Percentiles rank a stretch among this genome's conserved stretches.
Evolutionary conservation across 805 yeast species (phyloP).

Genomic region (Suhomyces prunicola): DNA sequence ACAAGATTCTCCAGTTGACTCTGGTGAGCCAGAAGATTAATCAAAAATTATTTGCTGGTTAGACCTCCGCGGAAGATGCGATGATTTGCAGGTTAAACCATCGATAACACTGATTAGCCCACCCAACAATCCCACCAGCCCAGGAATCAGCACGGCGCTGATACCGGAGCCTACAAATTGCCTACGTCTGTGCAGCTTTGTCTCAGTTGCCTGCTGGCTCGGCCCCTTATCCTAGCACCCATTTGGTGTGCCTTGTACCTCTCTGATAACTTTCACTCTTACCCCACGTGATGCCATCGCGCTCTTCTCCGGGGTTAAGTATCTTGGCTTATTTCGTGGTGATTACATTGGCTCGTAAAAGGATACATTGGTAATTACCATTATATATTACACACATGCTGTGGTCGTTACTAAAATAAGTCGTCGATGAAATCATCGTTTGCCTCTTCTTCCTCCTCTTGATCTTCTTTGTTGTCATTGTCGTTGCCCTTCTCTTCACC

Average conservation of each 20-base stretch:
- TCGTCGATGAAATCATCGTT: slow-evolving; percentile 37
- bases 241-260: no score
- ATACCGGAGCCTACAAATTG: background rate
- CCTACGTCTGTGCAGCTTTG: background rate
- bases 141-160: background rate
- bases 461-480: slow-evolving; percentile 19
- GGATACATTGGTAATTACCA: background rate
- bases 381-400: background rate
- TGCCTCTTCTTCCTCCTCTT: slow-evolving; percentile 19
- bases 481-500: slow-evolving; percentile 23
- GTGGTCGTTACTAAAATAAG: slow-evolving; percentile 21
- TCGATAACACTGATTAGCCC: no score
- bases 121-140: no score
- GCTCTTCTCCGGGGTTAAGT: background rate
- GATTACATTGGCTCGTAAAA: no score
- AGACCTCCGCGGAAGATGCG: slow-evolving; percentile 1
- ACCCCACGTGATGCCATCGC: background rate
- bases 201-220: no score
- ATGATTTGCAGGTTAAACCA: slow-evolving; percentile 3
- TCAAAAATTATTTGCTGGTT: slow-evolving; percentile 5
- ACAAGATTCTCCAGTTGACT: background rate
- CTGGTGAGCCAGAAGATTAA: background rate
- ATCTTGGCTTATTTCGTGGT: no score
- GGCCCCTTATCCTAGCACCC: background rate
- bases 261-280: background rate